These are phyloP conservation scores for Avena eriantha DNA, from an alignment of 176 grass and related monocot genomes.

Conservation along the genomic window DNA sequence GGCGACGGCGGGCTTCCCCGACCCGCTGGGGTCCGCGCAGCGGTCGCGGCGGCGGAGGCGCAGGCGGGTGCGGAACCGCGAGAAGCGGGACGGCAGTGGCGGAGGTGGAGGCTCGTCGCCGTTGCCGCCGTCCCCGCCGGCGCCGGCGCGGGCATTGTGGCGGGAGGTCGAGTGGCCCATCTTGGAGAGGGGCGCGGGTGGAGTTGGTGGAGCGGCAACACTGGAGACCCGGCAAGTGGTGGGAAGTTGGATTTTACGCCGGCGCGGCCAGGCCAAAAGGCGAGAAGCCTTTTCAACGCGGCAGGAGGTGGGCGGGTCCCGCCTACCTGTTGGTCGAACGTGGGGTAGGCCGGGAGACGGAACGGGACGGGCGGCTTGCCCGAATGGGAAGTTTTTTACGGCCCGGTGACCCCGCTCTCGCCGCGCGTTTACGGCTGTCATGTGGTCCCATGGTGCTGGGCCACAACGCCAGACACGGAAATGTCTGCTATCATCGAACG, in stretches of 20 bases:
- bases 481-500: too few relatives aligned
- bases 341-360: not conserved
- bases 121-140: not conserved
- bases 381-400: not conserved
- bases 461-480: not conserved
- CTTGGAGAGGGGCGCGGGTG: not conserved
- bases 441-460: not conserved
- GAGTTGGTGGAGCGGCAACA: not conserved
- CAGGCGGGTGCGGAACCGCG: conserved; percentile 69
- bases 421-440: not conserved
- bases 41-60: conserved; percentile 47
- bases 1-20: conserved; percentile 35
- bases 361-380: not conserved
- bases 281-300: not conserved
- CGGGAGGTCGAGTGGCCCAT: conserved; percentile 74
- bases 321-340: not conserved
- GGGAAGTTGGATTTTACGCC: not conserved
- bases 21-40: not conserved
- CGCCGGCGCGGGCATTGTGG: conserved; percentile 30
- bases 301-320: not conserved
- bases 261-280: not conserved
- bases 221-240: not conserved
- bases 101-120: not conserved
- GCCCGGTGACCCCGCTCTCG: too few relatives aligned
- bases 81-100: conserved; percentile 68